phyloP scores from a whole-genome alignment of 441 rosid genomes.

The Erodium moschatum region DNA sequence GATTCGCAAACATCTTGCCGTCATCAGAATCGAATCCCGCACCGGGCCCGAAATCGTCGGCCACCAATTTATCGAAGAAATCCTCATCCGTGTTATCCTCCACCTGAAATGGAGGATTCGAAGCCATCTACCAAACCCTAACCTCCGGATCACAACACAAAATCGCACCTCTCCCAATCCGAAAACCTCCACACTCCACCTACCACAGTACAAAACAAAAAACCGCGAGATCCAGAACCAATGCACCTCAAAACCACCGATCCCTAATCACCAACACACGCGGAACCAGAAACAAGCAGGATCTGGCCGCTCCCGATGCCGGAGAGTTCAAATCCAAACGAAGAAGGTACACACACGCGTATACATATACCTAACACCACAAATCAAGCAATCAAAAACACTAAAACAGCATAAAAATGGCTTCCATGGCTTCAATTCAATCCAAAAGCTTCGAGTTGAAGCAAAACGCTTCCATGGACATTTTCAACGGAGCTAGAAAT shows the following conservation, averaged over 20 bases:
- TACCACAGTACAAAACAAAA: constrained; percentile 23
- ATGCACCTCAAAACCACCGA: constrained; percentile 26
- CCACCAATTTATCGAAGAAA: constrained; percentile 89
- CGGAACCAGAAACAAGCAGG: constrained; percentile 20
- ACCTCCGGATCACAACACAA: constrained; percentile 26
- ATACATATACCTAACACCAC: not conserved
- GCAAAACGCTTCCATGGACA: not conserved
- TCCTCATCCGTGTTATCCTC: constrained; percentile 99
- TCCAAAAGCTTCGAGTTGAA: not conserved
- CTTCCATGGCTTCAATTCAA: not conserved
- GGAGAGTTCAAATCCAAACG: not conserved
- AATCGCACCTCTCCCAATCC: not conserved
- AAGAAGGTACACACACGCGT: not conserved
- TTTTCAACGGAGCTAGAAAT: not conserved
- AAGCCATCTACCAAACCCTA: constrained; percentile 49
- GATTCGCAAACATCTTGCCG: constrained; percentile 47
- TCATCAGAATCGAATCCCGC: constrained; percentile 48
- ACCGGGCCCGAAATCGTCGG: constrained; percentile 51
- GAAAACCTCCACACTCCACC: constrained; percentile 16
- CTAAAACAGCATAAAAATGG: not conserved
- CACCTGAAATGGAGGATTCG: constrained; percentile 60
- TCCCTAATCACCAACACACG: constrained; percentile 24
- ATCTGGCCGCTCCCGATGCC: constrained; percentile 26
- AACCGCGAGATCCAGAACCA: constrained; percentile 18
- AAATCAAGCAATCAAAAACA: not conserved